Percentiles rank a stretch among this genome's conserved stretches.
phyloP scores from a whole-genome alignment of 1,139 yeast species.

The Scheffersomyces cryptocercus region DNA sequence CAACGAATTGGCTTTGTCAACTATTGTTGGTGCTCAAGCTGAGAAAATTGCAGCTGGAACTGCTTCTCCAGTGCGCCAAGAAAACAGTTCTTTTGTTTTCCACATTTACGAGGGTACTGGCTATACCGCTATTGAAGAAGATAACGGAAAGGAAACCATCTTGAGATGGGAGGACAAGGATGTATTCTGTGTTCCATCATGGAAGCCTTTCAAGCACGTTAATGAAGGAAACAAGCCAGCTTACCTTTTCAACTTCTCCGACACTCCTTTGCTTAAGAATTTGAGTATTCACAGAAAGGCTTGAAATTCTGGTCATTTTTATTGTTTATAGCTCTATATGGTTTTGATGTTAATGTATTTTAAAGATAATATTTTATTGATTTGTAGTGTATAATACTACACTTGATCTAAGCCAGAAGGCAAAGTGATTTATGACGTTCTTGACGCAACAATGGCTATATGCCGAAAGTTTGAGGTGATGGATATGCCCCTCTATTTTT shows the following conservation, averaged over 20 bases:
- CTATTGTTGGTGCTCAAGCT: constrained; percentile 19
- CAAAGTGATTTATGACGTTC: too few relatives aligned
- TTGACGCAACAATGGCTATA: too few relatives aligned
- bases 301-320: too few relatives aligned
- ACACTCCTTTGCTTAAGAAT: constrained; percentile 16
- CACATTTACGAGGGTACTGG: constrained; percentile 18
- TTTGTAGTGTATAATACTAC: too few relatives aligned
- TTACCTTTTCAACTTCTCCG: constrained; percentile 17
- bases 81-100: constrained; percentile 17
- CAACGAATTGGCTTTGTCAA: constrained; percentile 9
- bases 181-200: constrained; percentile 20
- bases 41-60: constrained; percentile 12
- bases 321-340: too few relatives aligned
- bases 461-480: too few relatives aligned
- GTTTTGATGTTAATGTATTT: too few relatives aligned
- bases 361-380: too few relatives aligned
- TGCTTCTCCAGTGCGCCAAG: constrained; percentile 15
- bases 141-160: constrained; percentile 8
- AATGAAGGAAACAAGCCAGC: constrained; percentile 12
- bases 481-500: too few relatives aligned
- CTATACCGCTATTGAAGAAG: constrained; percentile 11
- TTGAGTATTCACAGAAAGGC: constrained; percentile 13
- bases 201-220: constrained; percentile 18
- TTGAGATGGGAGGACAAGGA: constrained; percentile 16
- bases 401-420: too few relatives aligned